These are phyloP conservation scores for Aureobasidium namibiae DNA, from an alignment of 2,329 filamentous ascomycete species.

Conservation along the genomic window DNA sequence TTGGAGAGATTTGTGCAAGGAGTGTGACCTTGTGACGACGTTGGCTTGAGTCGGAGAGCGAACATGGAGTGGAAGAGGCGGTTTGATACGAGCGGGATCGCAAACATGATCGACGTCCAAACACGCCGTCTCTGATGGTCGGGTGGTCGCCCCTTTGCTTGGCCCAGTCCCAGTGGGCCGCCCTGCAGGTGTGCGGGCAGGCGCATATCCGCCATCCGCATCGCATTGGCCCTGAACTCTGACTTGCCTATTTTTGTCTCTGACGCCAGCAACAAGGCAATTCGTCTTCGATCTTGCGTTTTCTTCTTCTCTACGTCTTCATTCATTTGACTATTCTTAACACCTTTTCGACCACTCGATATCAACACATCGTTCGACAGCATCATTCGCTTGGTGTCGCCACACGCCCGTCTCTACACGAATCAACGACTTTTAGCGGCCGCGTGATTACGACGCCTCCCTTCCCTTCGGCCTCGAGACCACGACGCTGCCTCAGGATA, in stretches of 20 bases:
- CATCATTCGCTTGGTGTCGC: conserved; percentile 5
- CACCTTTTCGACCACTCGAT: neutral
- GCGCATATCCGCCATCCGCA: neutral
- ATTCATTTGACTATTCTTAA: neutral
- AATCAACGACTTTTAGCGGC: neutral
- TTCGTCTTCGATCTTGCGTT: neutral
- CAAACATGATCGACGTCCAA: neutral
- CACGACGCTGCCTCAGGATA: conserved; percentile 1
- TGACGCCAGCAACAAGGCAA: neutral
- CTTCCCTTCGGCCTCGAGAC: neutral
- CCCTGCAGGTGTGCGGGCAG: neutral
- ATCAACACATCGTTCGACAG: neutral
- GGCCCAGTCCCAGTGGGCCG: too few relatives aligned
- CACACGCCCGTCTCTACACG: neutral
- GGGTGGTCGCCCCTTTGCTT: conserved; percentile 7
- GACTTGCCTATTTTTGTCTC: conserved; percentile 9
- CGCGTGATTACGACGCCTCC: conserved; percentile 8
- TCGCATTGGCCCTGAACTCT: conserved; percentile 8
- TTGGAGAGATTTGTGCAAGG: neutral
- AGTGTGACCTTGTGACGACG: neutral
- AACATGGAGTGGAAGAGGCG: neutral
- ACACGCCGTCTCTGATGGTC: too few relatives aligned
- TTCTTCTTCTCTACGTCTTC: neutral
- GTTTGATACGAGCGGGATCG: conserved; percentile 5
- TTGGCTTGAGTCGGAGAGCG: neutral